phyloP scores from a whole-genome alignment of 257 asterid species.

The Solanum arcanum region DNA sequence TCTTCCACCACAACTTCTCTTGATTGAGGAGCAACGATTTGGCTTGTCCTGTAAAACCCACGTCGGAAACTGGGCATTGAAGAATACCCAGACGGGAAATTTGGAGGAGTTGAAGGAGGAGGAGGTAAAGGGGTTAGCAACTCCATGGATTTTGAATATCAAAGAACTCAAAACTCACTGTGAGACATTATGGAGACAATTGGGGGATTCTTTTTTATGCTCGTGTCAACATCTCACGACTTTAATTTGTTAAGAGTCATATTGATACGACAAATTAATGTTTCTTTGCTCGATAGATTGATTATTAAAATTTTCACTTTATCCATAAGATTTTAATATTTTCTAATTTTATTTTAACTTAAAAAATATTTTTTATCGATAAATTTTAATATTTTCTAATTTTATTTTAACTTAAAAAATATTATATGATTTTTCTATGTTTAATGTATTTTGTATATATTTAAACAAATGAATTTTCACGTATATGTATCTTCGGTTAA shows the following conservation, averaged over 20 bases:
- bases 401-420: too few species aligned
- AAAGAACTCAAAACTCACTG: background rate
- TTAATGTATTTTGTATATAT: too few species aligned
- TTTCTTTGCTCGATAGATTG: rapidly evolving
- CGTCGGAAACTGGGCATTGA: conserved; percentile 1
- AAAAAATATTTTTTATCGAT: too few species aligned
- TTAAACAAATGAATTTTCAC: too few species aligned
- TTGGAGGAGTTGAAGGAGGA: background rate
- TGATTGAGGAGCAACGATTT: background rate
- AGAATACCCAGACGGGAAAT: conserved; percentile 9
- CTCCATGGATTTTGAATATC: conserved; percentile 9
- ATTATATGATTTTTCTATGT: too few species aligned
- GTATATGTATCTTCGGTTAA: too few species aligned
- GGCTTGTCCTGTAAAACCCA: conserved; percentile 12
- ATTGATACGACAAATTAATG: background rate
- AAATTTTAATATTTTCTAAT: rapidly evolving
- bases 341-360: too few species aligned
- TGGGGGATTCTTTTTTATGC: background rate
- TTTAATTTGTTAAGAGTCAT: background rate
- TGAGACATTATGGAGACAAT: background rate
- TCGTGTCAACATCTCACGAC: background rate
- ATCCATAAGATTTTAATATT: rapidly evolving
- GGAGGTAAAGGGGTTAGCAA: conserved; percentile 21
- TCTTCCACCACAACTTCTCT: conserved; percentile 7
- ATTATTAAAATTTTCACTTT: too few species aligned